Evolutionary conservation across 805 yeast genomes (phyloP), one percentile per base, ranked within the genome.

Genomic region (Naumovozyma baii): DNA sequence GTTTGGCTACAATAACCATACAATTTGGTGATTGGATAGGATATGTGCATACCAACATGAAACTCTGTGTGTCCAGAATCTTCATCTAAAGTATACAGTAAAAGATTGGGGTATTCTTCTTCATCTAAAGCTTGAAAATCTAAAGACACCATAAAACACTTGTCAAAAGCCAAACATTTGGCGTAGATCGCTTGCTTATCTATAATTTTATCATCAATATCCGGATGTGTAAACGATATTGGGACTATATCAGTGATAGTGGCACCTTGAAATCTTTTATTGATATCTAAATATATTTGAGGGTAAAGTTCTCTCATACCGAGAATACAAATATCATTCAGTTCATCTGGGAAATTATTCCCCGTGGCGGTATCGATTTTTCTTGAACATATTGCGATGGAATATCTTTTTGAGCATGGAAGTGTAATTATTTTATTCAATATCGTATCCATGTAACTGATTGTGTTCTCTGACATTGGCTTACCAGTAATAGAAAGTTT

Each of bases 31-130:
- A 58, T 42, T 13, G 45, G 20, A 33, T 31, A 44, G 1, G 36
- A 33, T 1, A 52, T 49, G 28, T 52, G 51, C n/a, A 55, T 40
- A 3, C 53, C 48, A 12, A 41, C 39, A 19, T 50, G 54, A 4
- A 57, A 51, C 30, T 61, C 61, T 5, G 64, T 40, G 7, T 41
- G 36, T 2, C 66, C 68, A 15, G 41, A 42, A 12, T 42, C 44
- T 25, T 63, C 65, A 51, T 65, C 69, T 16, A 66, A 42, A 0
- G 66, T 50, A 35, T 64, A 62, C 5, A 66, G 41, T 45, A 60
- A 42, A 10, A 66, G 34, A 20, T 66, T 61, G 5, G 61, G 47
- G 4, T 48, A 38, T 4, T 36, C 36, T 2, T 55, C 56, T 15
- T 59, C 62, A 36, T 63, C 64, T 5, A 58, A 49, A 9, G 43